phyloP scores from a whole-genome alignment of 768 basidiomycete genomes.

The Antrodiella citrinella region DNA sequence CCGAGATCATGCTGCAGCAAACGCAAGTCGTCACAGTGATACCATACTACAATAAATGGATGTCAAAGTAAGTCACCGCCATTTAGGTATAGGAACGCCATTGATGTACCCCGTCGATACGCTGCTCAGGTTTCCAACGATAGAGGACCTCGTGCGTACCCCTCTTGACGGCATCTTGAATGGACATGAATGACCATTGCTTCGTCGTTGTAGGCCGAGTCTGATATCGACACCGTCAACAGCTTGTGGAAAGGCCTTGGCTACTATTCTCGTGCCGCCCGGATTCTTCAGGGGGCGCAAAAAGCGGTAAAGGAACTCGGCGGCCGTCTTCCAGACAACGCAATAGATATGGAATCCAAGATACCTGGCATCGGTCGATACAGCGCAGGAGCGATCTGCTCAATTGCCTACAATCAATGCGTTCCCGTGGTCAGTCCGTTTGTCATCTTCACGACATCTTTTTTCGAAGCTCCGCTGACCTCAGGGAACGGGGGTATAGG shows the following conservation, averaged over 20 bases:
- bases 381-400: conserved; percentile 77
- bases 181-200: neutral
- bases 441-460: too few species aligned
- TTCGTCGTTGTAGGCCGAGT: conserved; percentile 38
- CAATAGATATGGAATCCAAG: conserved; percentile 70
- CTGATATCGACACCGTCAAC: conserved; percentile 81
- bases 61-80: conserved; percentile 51
- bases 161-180: neutral
- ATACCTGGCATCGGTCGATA: conserved; percentile 88
- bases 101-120: too few species aligned
- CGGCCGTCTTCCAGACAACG: conserved; percentile 74
- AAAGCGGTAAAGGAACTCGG: conserved; percentile 58
- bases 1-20: conserved; percentile 95
- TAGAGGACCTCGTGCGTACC: conserved; percentile 56
- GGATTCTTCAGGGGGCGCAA: conserved; percentile 77
- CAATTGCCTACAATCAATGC: conserved; percentile 81
- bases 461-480: conserved; percentile 3
- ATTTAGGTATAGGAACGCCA: too few species aligned
- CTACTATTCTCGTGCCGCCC: conserved; percentile 81
- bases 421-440: conserved; percentile 83
- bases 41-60: conserved; percentile 88
- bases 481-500: too few species aligned
- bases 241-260: conserved; percentile 87
- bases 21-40: conserved; percentile 93
- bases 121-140: conserved; percentile 65